These are phyloP conservation scores for Saccharomycopsis synnaedendra DNA, from an alignment of 805 yeast species.

Conservation along the genomic window DNA sequence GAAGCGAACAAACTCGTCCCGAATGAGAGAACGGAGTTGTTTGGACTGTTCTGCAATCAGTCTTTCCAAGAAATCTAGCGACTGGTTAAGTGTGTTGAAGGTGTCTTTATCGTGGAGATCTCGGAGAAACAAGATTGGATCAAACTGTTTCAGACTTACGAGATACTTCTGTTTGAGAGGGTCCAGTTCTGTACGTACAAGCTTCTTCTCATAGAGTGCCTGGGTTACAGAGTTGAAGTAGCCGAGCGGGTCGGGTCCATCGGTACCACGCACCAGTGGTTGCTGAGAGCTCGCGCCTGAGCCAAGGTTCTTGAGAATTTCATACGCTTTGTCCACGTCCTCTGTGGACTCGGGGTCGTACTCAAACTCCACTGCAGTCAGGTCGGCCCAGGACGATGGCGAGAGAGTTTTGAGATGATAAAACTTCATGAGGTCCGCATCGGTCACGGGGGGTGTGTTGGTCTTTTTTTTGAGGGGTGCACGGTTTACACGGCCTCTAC, in stretches of 20 bases:
- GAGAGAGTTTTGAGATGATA: constrained; percentile 33
- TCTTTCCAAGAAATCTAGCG: constrained; percentile 37
- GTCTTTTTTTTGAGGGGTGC: no score
- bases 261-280: constrained; percentile 18
- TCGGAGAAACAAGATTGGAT: constrained; percentile 43
- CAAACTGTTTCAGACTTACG: constrained; percentile 47
- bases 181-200: constrained; percentile 28
- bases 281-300: constrained; percentile 20
- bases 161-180: constrained; percentile 30
- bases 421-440: constrained; percentile 23
- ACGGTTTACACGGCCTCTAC: no score
- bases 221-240: constrained; percentile 34
- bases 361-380: constrained; percentile 21
- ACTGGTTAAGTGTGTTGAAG: constrained; percentile 34
- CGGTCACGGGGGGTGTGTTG: constrained; percentile 6
- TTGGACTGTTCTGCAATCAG: constrained; percentile 39
- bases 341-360: constrained; percentile 19
- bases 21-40: constrained; percentile 39
- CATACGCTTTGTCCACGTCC: constrained; percentile 23
- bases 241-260: constrained; percentile 47
- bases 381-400: constrained; percentile 30
- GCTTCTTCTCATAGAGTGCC: constrained; percentile 28
- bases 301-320: constrained; percentile 22
- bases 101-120: constrained; percentile 46
- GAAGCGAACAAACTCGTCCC: constrained; percentile 49